Conservation (phyloP, 108 stramenopile species). For the Skeletonema menzelii region DNA sequence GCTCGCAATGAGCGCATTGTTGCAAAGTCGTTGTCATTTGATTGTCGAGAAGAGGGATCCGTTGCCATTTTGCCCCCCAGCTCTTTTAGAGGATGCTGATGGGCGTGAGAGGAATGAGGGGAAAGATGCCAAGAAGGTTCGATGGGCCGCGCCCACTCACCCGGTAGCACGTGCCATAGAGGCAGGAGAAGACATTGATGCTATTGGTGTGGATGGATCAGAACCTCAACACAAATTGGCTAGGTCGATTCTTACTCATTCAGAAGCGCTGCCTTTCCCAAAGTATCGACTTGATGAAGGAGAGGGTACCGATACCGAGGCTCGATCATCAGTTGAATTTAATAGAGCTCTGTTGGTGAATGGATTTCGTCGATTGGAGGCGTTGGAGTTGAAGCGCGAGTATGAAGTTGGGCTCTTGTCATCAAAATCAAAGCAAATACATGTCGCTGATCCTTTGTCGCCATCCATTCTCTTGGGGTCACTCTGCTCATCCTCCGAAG, state of each 20-base stretch:
- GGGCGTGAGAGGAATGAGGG: conserved; percentile 10
- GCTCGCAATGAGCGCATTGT: conserved; percentile 76
- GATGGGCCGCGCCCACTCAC: conserved; percentile 82
- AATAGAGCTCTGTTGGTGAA: conserved; percentile 81
- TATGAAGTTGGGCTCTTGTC: conserved; percentile 57
- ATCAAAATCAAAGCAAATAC: conserved; percentile 8
- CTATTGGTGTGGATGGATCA: conserved; percentile 8
- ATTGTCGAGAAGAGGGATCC: conserved; percentile 85
- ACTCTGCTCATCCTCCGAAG: conserved; percentile 51
- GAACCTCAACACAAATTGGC: conserved; percentile 21
- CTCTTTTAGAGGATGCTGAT: conserved; percentile 62
- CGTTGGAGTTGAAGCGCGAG: conserved; percentile 79
- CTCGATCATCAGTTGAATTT: conserved; percentile 63
- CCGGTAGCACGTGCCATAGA: conserved; percentile 37
- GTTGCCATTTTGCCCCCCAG: conserved; percentile 71
- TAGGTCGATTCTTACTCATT: conserved; percentile 34
- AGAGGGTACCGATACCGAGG: conserved; percentile 49
- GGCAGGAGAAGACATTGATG: conserved; percentile 46
- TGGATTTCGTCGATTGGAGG: conserved; percentile 89
- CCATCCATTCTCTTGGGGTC: conserved; percentile 73
- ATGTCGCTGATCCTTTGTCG: conserved; percentile 62
- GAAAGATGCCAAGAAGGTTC: conserved; percentile 24
- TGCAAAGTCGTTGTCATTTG: conserved; percentile 85
- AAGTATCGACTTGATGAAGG: conserved; percentile 66
- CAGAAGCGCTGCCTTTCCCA: conserved; percentile 71